Conservation (phyloP, 176 grass and related monocot species). For the Bolboschoenus planiculmis region DNA sequence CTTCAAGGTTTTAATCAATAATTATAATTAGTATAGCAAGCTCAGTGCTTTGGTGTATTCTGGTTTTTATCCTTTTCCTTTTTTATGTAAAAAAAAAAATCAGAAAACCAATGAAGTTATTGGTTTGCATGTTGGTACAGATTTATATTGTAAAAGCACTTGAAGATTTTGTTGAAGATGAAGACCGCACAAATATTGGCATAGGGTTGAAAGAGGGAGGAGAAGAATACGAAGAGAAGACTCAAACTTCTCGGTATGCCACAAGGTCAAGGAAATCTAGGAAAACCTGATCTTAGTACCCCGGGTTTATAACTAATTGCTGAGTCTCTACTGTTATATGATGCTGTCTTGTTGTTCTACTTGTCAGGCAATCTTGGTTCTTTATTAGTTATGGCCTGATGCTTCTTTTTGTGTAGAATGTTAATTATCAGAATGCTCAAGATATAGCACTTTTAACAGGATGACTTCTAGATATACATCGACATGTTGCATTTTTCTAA, state of each 20-base stretch:
- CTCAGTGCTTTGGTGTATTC: neutral
- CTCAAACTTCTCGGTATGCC: neutral
- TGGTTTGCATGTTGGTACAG: constrained; percentile 32
- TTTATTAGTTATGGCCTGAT: neutral
- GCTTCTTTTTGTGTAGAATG: neutral
- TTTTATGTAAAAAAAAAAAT: neutral
- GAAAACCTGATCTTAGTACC: neutral
- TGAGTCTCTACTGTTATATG: neutral
- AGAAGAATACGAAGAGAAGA: constrained; percentile 29
- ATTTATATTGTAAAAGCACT: constrained; percentile 84
- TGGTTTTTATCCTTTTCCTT: neutral
- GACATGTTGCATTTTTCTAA: neutral
- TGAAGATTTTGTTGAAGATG: constrained; percentile 32
- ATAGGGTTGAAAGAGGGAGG: constrained; percentile 23
- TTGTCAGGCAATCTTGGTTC: neutral
- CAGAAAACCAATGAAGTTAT: neutral
- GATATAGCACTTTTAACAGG: neutral
- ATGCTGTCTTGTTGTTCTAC: neutral
- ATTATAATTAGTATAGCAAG: neutral
- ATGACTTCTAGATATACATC: neutral
- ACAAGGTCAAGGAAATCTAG: neutral
- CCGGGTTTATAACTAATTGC: neutral
- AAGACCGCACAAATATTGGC: constrained; percentile 24
- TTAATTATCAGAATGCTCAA: neutral
- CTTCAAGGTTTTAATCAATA: constrained; percentile 61